Evolutionary conservation across 2,329 filamentous ascomycete species (phyloP), one percentile per base, ranked within the genome.

Genomic region (Daldinia sp.): DNA sequence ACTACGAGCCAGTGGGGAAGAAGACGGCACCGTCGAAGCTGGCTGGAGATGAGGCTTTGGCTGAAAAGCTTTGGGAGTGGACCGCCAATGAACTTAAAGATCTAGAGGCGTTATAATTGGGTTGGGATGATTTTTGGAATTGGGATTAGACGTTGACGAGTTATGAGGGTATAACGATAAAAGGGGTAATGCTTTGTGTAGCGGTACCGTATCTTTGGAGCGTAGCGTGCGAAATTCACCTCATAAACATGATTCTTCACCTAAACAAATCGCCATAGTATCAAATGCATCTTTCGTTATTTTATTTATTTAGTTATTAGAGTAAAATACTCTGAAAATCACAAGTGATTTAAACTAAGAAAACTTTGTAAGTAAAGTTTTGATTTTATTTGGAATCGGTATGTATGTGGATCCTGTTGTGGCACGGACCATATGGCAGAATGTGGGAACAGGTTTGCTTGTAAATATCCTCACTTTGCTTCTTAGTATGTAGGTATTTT

Each of bases 1-100:
- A 76, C 51, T 78, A 78, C 63, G 73, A 73, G 34, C 77, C 77
- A 1, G 68, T 78, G n/a, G 75, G 72, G 0, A 61, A 69, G 29
- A 45, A 60, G 21, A 68, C 71, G 17, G 64, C 58, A 34, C 70
- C 60, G 3, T 63, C 37, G n/a, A 58, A 58, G 29, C 9, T 54
- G 10, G 53, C 64, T 11, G 66, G 25, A 17, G 64, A 77, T 58
- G 54, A 64, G 29, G 64, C 64, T 13, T 56, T 76, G 58, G 68
- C 68, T 8, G 45, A 66, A 41, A 68, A 62, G 27, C 56, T 76
- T 21, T 73, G 70, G 72, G 70, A 71, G 2, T 75, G 72, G 72
- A 76, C 72, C 23, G 71, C 72, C 53, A 67, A 71, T 37, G 72
- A 75, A 43, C 58, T 77, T 1, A 29, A 35, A 3, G 45, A 51